Percentiles rank a stretch among this genome's conserved stretches.
Conservation (phyloP, 768 basidiomycete species). For the Suillus sp. region DNA sequence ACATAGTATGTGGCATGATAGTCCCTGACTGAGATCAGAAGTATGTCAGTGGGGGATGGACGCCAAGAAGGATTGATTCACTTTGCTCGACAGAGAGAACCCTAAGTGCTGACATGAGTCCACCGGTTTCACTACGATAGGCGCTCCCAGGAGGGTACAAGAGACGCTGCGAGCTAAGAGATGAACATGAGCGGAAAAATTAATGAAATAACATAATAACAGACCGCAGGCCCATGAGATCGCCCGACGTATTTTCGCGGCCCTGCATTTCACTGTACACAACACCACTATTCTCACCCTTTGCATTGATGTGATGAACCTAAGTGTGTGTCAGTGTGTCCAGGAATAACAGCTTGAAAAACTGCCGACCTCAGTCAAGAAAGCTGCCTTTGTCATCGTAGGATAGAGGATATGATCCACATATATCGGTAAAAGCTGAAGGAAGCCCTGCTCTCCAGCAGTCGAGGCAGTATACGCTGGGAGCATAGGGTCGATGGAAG, state of each 20-base stretch:
- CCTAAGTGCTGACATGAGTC: conserved; percentile 89
- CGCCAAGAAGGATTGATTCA: conserved; percentile 35
- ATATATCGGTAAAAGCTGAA: conserved; percentile 85
- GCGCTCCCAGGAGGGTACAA: conserved; percentile 81
- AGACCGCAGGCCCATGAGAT: conserved; percentile 86
- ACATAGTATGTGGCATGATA: conserved; percentile 92
- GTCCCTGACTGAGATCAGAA: conserved; percentile 63
- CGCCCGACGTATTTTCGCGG: conserved; percentile 88
- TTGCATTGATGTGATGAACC: conserved; percentile 94
- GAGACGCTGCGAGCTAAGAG: conserved; percentile 69
- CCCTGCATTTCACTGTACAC: conserved; percentile 99
- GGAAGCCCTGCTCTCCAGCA: conserved; percentile 90
- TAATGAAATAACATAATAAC: conserved; percentile 26
- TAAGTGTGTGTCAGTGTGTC: conserved; percentile 29
- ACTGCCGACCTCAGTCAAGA: conserved; percentile 56
- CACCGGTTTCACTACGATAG: conserved; percentile 96
- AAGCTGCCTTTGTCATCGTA: conserved; percentile 87
- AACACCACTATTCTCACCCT: conserved; percentile 92
- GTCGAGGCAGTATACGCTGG: conserved; percentile 91
- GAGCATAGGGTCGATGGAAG: conserved; percentile 3
- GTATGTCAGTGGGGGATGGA: conserved; percentile 20
- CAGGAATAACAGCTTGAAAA: neutral
- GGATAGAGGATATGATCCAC: conserved; percentile 97
- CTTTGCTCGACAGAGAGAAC: conserved; percentile 87
- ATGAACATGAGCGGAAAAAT: conserved; percentile 12